phyloP scores from a whole-genome alignment of 108 stramenopile species.

The Pelagomonas calceolata region DNA sequence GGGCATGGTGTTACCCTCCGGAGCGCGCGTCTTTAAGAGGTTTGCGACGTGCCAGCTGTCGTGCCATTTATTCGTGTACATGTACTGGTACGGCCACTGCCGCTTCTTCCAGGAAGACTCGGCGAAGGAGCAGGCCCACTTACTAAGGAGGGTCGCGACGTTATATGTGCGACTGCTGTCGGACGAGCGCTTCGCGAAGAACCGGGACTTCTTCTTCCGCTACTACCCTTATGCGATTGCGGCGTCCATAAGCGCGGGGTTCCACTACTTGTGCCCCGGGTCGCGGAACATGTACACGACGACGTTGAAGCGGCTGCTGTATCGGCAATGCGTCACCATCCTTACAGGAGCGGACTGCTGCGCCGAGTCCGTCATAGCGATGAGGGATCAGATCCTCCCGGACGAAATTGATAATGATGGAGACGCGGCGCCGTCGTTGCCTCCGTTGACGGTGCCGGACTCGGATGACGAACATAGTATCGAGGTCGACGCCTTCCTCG shows the following conservation, averaged over 20 bases:
- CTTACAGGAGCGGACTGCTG: constrained; percentile 29
- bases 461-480: background rate
- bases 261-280: constrained; percentile 47
- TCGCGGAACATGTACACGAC: constrained; percentile 38
- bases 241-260: constrained; percentile 35
- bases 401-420: constrained; percentile 13
- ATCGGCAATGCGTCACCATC: constrained; percentile 28
- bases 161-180: constrained; percentile 19
- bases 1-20: constrained; percentile 20
- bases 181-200: background rate
- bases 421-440: constrained; percentile 3
- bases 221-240: constrained; percentile 41
- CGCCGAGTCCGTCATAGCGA: constrained; percentile 6
- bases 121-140: constrained; percentile 25
- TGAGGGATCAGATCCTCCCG: constrained; percentile 4
- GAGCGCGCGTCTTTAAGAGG: constrained; percentile 23
- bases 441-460: background rate
- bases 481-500: background rate
- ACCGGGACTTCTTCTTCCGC: constrained; percentile 42
- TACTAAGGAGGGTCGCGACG: constrained; percentile 17
- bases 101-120: constrained; percentile 35
- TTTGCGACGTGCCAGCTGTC: constrained; percentile 16
- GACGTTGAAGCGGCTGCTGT: constrained; percentile 30
- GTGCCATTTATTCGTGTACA: constrained; percentile 26
- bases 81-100: constrained; percentile 38